phyloP scores from a whole-genome alignment of 441 rosid genomes.

The Omphalea diandra region DNA sequence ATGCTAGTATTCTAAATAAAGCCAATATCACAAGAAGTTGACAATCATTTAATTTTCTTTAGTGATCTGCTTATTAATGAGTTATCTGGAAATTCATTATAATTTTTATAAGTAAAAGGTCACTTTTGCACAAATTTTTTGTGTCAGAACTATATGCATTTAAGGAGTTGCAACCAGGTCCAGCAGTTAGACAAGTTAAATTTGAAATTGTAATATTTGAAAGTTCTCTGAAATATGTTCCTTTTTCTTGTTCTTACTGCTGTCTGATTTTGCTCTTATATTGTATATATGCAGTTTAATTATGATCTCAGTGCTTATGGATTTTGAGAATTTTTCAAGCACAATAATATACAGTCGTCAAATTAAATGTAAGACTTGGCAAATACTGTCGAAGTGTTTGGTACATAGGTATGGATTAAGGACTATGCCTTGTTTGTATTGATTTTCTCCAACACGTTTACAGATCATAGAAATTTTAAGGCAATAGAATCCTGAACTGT shows the following conservation, averaged over 20 bases:
- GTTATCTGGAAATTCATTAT: background rate
- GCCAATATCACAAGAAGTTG: background rate
- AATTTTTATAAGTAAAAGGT: background rate
- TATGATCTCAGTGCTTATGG: slow-evolving; percentile 81
- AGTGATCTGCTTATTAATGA: background rate
- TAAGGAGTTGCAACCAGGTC: background rate
- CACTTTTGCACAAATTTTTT: background rate
- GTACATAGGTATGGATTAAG: background rate
- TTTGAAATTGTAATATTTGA: background rate
- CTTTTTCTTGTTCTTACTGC: background rate
- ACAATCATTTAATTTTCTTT: background rate
- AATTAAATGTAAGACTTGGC: slow-evolving; percentile 35
- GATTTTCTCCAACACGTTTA: background rate
- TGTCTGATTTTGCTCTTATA: background rate
- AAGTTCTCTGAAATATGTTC: background rate
- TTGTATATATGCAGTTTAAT: slow-evolving; percentile 56
- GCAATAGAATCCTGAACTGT: background rate
- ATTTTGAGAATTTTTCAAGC: slow-evolving; percentile 93
- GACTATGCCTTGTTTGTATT: background rate
- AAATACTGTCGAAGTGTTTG: background rate
- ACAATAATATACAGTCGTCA: slow-evolving; percentile 48
- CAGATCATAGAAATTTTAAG: background rate
- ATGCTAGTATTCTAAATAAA: background rate
- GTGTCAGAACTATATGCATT: background rate
- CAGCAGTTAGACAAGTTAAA: background rate